Evolutionary conservation across 208 protist genomes (phyloP).

Genomic region (Borovskyia barvae): DNA sequence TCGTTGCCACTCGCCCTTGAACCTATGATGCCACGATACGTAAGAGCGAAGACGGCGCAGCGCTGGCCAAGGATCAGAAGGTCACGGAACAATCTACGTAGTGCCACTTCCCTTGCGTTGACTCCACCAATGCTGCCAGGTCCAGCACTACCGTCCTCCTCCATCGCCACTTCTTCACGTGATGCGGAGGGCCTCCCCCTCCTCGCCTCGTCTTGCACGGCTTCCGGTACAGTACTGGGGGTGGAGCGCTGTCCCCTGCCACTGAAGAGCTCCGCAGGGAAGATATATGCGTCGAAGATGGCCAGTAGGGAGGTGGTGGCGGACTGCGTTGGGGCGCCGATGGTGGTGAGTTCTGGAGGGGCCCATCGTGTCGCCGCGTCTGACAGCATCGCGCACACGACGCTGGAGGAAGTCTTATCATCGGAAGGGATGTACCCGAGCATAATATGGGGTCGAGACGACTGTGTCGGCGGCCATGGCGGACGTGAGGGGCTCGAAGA

Average conservation of each 20-base stretch:
- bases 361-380: constrained; percentile 11
- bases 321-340: background rate
- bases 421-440: too few relatives aligned
- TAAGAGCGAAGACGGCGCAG: constrained; percentile 24
- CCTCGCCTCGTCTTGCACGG: background rate
- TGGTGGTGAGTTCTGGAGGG: background rate
- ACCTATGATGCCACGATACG: constrained; percentile 19
- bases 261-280: constrained; percentile 26
- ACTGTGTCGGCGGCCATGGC: too few relatives aligned
- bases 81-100: constrained; percentile 23
- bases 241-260: background rate
- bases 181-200: too few relatives aligned
- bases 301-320: constrained; percentile 1
- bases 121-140: background rate
- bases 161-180: background rate
- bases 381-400: background rate
- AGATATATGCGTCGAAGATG: constrained; percentile 32
- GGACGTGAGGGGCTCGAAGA: too few relatives aligned
- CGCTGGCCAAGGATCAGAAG: constrained; percentile 32
- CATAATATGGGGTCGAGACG: too few relatives aligned
- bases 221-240: background rate
- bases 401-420: too few relatives aligned
- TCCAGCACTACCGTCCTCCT: background rate
- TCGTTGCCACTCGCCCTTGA: too few relatives aligned
- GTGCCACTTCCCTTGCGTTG: constrained; percentile 6